Conservation (phyloP, 169 alveolate genomes). For the Plasmodium knowlesi region DNA sequence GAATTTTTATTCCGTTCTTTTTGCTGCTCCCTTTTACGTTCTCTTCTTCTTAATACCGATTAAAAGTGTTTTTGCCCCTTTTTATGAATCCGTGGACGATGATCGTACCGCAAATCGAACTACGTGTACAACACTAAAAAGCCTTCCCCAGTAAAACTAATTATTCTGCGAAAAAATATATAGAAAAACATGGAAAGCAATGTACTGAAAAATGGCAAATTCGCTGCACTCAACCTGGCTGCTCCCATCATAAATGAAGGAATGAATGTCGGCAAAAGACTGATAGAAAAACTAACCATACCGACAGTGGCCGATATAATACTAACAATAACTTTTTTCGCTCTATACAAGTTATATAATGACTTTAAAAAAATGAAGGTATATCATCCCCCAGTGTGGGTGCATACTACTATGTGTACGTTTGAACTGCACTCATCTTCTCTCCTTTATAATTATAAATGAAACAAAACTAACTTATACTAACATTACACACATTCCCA, state of each 20-base stretch:
- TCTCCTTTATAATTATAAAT: not conserved
- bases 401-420: not conserved
- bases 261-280: slow-evolving; percentile 11
- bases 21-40: not conserved
- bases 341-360: not conserved
- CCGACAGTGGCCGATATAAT: not conserved
- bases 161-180: not conserved
- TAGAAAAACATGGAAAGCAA: not conserved
- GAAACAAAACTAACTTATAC: not conserved
- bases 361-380: not conserved
- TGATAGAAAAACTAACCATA: not conserved
- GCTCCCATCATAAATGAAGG: not conserved
- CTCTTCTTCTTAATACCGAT: not conserved
- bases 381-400: not conserved
- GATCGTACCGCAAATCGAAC: not conserved
- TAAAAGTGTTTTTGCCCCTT: not conserved
- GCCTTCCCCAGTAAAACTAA: not conserved
- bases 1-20: not conserved
- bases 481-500: not conserved
- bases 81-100: not conserved
- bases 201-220: not conserved
- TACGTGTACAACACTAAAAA: not conserved
- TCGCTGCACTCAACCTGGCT: not conserved
- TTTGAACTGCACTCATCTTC: not conserved
- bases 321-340: not conserved